Conservation (phyloP, 768 basidiomycete species). For the Filobasidium floriforme region DNA sequence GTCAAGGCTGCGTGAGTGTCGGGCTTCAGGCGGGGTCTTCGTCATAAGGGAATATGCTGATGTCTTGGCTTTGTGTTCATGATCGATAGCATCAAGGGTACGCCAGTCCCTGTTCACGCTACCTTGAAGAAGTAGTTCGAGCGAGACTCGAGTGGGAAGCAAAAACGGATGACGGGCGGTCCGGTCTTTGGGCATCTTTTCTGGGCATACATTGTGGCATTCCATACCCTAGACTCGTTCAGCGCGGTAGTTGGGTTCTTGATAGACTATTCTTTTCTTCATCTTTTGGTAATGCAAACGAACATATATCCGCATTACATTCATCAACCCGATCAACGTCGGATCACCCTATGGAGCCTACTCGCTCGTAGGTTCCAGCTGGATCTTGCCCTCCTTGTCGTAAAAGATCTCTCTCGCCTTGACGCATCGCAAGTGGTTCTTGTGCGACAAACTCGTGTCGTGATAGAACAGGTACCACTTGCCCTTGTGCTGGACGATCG, state of each 20-base stretch:
- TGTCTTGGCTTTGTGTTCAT: not conserved
- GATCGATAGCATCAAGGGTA: conserved; percentile 5
- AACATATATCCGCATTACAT: too few relatives aligned
- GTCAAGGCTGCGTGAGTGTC: conserved; percentile 57
- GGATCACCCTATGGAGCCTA: too few relatives aligned
- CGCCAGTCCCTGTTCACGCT: not conserved
- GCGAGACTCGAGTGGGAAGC: not conserved
- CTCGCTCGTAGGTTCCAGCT: not conserved
- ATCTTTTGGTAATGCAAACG: not conserved
- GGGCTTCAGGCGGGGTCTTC: not conserved
- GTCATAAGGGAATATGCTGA: not conserved
- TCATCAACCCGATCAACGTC: too few relatives aligned
- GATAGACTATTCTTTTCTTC: not conserved
- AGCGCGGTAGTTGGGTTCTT: not conserved
- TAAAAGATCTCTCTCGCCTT: conserved; percentile 27
- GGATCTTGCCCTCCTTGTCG: conserved; percentile 19
- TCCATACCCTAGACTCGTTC: too few relatives aligned
- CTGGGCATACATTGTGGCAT: not conserved
- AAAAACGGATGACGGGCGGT: not conserved
- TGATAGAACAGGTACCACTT: conserved; percentile 31
- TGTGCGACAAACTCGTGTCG: conserved; percentile 28
- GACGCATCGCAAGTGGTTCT: conserved; percentile 27
- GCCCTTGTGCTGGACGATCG: conserved; percentile 27
- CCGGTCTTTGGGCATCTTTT: not conserved
- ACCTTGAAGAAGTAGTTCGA: not conserved